Evolutionary conservation across 257 asterid genomes (phyloP), one percentile per base, ranked within the genome.

Genomic region (Marsdenia floribunda): DNA sequence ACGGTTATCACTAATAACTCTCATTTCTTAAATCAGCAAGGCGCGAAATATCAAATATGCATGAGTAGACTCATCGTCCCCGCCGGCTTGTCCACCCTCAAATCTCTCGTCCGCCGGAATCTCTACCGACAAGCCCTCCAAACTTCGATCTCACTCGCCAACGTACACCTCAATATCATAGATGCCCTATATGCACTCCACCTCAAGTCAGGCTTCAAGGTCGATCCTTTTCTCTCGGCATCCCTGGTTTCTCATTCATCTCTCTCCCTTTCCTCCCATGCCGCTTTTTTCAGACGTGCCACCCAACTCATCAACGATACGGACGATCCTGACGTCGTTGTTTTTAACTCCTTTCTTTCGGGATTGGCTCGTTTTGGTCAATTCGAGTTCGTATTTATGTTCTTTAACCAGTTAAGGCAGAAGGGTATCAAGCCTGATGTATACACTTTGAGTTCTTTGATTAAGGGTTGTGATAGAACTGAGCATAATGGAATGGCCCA

Each of bases 211-310:
- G 77, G 77, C 22, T 63, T 47, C 70, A 19, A 11, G 26, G 53
- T 74, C 10, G 50, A 47, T 37, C 77, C 77, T 29, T 74, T 74
- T 33, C 77, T 74, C 14, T 74, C 77, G 16, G 71, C 77, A 15
- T 61, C 77, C 22, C 63, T 74, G 37, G 64, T 74, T 60, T 74
- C 77, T 13, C 77, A 61, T 74, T 61, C 60, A 16, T 74, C 77
- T 19, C 22, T 33, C 29, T 35, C 71, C 50, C 24, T 44, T 42
- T 9, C 68, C 18, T 26, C n/a, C 24, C 1, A 35, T 58, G 19
- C 63, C 22, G 35, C 46, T 1, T 74, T 74, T 29, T 47, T 49
- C 63, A 21, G 35, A 1, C 71, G 71, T 22, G 77, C 77, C 52
- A 29, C 10, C 47, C 40, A 63, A 42, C 59, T 74, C 71, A 47